phyloP scores from a whole-genome alignment of 768 basidiomycete genomes.

The Amanita polypyramis region DNA sequence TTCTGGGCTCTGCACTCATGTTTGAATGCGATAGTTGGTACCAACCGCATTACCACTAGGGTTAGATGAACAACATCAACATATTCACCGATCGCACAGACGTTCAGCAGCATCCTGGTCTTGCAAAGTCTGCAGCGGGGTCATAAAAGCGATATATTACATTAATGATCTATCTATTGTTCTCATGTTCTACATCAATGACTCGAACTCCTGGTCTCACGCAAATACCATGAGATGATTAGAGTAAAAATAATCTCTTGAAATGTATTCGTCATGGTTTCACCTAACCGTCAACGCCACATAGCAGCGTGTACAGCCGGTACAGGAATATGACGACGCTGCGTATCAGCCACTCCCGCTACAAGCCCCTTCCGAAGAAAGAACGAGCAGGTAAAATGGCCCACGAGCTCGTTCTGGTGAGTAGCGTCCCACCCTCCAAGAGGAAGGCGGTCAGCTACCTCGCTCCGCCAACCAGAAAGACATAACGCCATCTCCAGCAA shows the following conservation, averaged over 20 bases:
- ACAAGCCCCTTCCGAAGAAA: slow-evolving; percentile 2
- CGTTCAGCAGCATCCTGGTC: neutral
- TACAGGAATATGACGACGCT: slow-evolving; percentile 7
- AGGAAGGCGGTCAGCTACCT: slow-evolving; percentile 3
- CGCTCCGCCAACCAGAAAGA: slow-evolving; percentile 5
- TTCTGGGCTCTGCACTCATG: neutral
- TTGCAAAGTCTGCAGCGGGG: neutral
- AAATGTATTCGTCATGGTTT: slow-evolving; percentile 6
- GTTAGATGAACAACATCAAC: neutral
- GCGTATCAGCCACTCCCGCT: slow-evolving; percentile 1
- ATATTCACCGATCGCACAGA: neutral
- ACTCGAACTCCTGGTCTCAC: neutral
- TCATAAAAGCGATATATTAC: neutral
- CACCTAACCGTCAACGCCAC: slow-evolving; percentile 3
- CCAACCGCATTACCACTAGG: neutral
- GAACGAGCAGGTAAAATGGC: neutral
- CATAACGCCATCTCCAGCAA: slow-evolving; percentile 5
- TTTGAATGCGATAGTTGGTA: neutral
- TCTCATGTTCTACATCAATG: neutral
- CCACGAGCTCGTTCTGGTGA: slow-evolving; percentile 2
- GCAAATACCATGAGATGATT: neutral
- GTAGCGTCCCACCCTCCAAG: neutral
- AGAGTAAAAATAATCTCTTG: neutral
- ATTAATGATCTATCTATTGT: neutral
- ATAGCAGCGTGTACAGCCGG: slow-evolving; percentile 4